These are phyloP conservation scores for Xylaria telfairii DNA, from an alignment of 495 filamentous ascomycete species.

Conservation along the genomic window DNA sequence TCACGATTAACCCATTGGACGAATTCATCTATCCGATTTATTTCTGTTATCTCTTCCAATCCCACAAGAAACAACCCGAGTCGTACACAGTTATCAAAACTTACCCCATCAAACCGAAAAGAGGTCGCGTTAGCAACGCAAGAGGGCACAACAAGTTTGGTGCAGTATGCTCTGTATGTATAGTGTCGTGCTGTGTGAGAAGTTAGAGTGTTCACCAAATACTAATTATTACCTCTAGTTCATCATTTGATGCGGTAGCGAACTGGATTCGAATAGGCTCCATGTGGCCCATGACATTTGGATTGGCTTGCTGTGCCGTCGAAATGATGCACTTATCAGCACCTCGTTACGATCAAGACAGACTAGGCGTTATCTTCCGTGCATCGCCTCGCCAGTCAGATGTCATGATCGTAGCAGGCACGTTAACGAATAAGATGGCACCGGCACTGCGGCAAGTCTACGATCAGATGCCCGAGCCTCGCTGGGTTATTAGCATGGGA, in stretches of 20 bases:
- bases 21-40: neutral
- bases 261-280: slow-evolving; percentile 87
- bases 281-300: slow-evolving; percentile 97
- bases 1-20: neutral
- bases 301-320: slow-evolving; percentile 91
- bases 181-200: neutral
- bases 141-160: neutral
- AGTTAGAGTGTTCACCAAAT: neutral
- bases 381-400: slow-evolving; percentile 92
- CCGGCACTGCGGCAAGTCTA: slow-evolving; percentile 91
- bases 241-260: neutral
- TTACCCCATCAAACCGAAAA: neutral
- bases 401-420: slow-evolving; percentile 97
- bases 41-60: neutral
- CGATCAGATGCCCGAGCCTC: slow-evolving; percentile 95
- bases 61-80: neutral
- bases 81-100: neutral
- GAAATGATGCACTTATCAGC: slow-evolving; percentile 99
- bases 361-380: slow-evolving; percentile 94
- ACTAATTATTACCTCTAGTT: neutral
- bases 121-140: neutral
- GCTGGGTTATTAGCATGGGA: slow-evolving; percentile 93
- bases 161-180: neutral
- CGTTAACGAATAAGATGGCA: slow-evolving; percentile 97
- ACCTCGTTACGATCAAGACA: slow-evolving; percentile 93